Conservation (phyloP, 805 yeast genomes). For the Zygotorulaspora danielsina region DNA sequence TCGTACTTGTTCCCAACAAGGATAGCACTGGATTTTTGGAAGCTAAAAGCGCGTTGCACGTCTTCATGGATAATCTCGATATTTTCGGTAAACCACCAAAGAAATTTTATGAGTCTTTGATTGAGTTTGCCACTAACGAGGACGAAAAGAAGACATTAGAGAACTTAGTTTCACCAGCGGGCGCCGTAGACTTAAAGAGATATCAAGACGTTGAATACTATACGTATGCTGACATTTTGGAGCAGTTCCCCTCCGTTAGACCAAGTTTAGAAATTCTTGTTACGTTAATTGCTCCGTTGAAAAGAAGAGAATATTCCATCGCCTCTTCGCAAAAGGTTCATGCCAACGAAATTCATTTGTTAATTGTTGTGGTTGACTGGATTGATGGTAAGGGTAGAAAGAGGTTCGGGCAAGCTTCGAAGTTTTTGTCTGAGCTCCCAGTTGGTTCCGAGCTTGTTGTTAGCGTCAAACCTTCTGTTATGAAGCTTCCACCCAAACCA, state of each 20-base stretch:
- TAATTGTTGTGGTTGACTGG: conserved; percentile 97
- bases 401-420: conserved; percentile 92
- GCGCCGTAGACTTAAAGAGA: conserved; percentile 78
- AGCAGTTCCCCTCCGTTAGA: conserved; percentile 74
- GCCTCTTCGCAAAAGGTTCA: conserved; percentile 94
- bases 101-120: conserved; percentile 82
- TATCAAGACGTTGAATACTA: conserved; percentile 80
- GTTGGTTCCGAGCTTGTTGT: conserved; percentile 87
- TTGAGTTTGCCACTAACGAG: conserved; percentile 66
- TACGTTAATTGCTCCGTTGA: conserved; percentile 73
- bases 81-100: conserved; percentile 94
- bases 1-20: conserved; percentile 67
- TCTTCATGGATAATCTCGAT: conserved; percentile 75
- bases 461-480: conserved; percentile 92
- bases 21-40: conserved; percentile 57
- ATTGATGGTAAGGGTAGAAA: conserved; percentile 76
- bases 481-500: conserved; percentile 88
- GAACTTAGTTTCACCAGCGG: conserved; percentile 67
- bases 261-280: conserved; percentile 70
- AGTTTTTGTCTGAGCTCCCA: conserved; percentile 72
- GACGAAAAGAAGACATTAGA: conserved; percentile 59
- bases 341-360: conserved; percentile 83
- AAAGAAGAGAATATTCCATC: conserved; percentile 96
- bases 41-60: conserved; percentile 77
- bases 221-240: conserved; percentile 76